A percentile compares a stretch with the other conserved stretches of the same genome.
phyloP scores from a whole-genome alignment of 371 early-diverging fungal species.

The Polyrhizophydium stewartii region DNA sequence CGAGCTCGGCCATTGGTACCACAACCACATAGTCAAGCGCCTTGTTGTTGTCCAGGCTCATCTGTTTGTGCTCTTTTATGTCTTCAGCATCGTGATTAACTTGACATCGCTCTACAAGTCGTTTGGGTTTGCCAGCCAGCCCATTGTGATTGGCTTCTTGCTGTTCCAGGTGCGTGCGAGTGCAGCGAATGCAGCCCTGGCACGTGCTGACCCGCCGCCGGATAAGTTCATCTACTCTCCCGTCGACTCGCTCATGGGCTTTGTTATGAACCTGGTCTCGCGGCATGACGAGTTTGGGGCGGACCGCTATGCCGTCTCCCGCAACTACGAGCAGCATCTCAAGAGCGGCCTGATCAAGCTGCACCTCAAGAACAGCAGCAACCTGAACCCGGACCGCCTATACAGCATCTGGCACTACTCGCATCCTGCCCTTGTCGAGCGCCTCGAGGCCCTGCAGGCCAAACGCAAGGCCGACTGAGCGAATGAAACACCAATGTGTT shows the following conservation, averaged over 20 bases:
- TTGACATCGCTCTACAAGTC: conserved; percentile 67
- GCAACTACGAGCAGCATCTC: conserved; percentile 79
- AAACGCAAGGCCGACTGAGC: too few relatives aligned
- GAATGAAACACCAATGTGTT: too few relatives aligned
- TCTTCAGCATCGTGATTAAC: conserved; percentile 74
- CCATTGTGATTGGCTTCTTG: conserved; percentile 82
- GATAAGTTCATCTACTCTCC: conserved; percentile 42
- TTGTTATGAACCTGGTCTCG: conserved; percentile 75
- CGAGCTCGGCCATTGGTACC: conserved; percentile 97
- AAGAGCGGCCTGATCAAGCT: conserved; percentile 85
- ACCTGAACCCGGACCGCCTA: conserved; percentile 82
- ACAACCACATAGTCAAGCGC: conserved; percentile 77
- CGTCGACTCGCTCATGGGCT: conserved; percentile 69
- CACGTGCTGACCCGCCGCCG: background rate
- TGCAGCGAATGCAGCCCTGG: background rate
- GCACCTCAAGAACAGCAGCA: conserved; percentile 85
- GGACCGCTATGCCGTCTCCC: conserved; percentile 85
- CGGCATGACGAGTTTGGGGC: conserved; percentile 94
- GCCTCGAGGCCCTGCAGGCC: conserved; percentile 34
- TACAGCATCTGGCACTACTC: conserved; percentile 93
- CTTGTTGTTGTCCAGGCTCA: conserved; percentile 72
- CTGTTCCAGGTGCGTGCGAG: conserved; percentile 54
- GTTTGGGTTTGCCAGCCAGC: conserved; percentile 77
- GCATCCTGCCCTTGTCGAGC: conserved; percentile 93
- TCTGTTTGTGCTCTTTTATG: conserved; percentile 74